Evolutionary conservation across 306 rosid genomes (phyloP).

Genomic region (Prunus davidiana): DNA sequence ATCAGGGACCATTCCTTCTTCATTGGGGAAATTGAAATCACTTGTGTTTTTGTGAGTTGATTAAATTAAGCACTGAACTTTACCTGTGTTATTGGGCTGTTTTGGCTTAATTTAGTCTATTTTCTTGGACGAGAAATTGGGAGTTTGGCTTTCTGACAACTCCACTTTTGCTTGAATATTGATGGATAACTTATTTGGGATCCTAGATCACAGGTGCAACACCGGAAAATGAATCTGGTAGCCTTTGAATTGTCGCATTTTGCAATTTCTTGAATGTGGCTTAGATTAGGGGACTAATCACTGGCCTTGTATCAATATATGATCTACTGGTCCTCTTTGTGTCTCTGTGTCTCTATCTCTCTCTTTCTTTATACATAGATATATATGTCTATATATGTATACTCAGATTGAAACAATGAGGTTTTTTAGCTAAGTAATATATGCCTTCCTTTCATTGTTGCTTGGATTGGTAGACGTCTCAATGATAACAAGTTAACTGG

Average conservation of each 20-base stretch:
- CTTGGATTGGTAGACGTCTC: slow-evolving; percentile 61
- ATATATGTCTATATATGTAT: background rate
- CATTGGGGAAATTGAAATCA: slow-evolving; percentile 78
- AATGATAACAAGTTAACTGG: slow-evolving; percentile 80
- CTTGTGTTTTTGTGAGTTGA: slow-evolving; percentile 88
- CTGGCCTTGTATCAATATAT: background rate
- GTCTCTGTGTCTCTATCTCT: background rate
- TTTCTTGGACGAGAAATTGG: background rate
- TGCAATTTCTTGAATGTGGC: background rate
- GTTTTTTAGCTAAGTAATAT: background rate
- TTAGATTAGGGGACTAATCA: background rate
- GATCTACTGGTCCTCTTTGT: no score
- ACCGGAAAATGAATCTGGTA: background rate
- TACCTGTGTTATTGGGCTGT: background rate
- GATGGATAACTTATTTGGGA: background rate
- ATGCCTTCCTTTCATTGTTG: slow-evolving; percentile 13
- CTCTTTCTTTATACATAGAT: background rate
- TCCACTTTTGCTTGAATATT: background rate
- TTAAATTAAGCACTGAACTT: background rate
- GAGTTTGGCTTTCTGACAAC: background rate
- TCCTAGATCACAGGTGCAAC: background rate
- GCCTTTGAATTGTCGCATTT: background rate
- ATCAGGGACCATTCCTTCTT: slow-evolving; percentile 70
- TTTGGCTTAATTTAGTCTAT: background rate
- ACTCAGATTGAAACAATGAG: background rate